Evolutionary conservation across 78 protist species (phyloP).

Genomic region (Chrysochromulina parva): DNA sequence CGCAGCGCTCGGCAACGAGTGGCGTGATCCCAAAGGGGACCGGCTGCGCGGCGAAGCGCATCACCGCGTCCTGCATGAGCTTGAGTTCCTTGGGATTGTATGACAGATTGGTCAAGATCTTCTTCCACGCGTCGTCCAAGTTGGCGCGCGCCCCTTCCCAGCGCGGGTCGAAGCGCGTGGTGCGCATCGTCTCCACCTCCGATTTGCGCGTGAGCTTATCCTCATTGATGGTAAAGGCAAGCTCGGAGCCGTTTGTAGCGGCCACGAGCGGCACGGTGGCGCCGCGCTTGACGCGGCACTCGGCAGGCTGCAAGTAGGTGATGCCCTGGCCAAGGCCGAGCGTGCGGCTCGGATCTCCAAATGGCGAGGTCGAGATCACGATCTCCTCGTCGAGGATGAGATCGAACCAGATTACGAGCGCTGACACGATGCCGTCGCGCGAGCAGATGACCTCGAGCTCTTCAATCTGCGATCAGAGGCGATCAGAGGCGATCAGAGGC

Average conservation of each 20-base stretch:
- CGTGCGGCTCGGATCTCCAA: neutral
- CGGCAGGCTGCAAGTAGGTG: neutral
- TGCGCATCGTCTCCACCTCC: neutral
- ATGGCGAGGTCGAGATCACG: conserved; percentile 17
- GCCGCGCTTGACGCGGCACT: conserved; percentile 11
- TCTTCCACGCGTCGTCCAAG: conserved; percentile 19
- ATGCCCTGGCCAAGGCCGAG: neutral
- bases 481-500: too few relatives aligned
- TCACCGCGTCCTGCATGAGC: neutral
- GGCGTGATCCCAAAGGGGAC: neutral
- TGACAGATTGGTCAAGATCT: neutral
- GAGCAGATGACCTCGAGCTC: neutral
- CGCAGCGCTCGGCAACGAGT: neutral
- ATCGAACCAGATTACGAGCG: conserved; percentile 9
- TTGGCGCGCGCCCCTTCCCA: conserved; percentile 27
- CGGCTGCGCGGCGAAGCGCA: conserved; percentile 17
- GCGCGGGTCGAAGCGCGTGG: conserved; percentile 22
- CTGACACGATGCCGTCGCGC: conserved; percentile 15
- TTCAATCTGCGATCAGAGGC: neutral
- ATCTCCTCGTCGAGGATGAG: conserved; percentile 29
- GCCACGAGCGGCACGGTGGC: neutral
- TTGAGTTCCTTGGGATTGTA: neutral
- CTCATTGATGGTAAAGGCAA: neutral
- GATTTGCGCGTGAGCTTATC: conserved; percentile 13
- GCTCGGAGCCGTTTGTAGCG: neutral